Evolutionary conservation across 2,329 filamentous ascomycete species (phyloP), one percentile per base, ranked within the genome.

Genomic region (Leptographium flavum): DNA sequence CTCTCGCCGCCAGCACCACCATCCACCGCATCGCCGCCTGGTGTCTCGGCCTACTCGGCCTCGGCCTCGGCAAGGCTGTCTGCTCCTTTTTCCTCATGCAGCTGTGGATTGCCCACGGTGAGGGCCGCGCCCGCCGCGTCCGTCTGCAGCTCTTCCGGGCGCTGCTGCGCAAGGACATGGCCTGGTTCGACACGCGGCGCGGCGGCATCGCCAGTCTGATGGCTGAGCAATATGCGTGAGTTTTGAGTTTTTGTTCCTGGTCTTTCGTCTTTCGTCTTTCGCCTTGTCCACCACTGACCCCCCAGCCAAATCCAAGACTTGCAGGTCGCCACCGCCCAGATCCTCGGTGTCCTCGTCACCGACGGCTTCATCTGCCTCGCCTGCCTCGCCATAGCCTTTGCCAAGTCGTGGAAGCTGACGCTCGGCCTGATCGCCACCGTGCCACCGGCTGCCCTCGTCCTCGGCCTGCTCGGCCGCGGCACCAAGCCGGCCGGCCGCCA

Each of bases 351-450:
- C 38, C 59, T 83, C 1, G 55, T 83, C 8, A 73, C 78, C 48
- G 79, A 83, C 49, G 53, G 75, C 0, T 66, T 83, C n/a, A 76
- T 81, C 3, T 71, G 78, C 0, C 28, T 81, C 5, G 74, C 76
- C 5, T 82, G 83, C 9, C 62, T 94, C 2, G 66, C 64, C 1
- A 67, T 95, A 1, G 86, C 87, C 0, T 71, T 95, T 27, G 81
- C 76, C 57, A 82, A 76, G 54, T 92, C 85, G 0, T 95, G 85
- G 86, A 81, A 81, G 50, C 69, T 96, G 15, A 87, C 88, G 0
- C 66, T 94, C 0, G 79, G 93, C 3, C 79, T 90, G 11, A 66
- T 94, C 3, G 74, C 81, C 0, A 81, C 79, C 0, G 67, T 87
- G 0, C 86, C 90, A 0, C 50, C 90, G 1, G 78, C 84, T 5